phyloP scores from a whole-genome alignment of 179 eudicot species.

The Spergularia azorica region DNA sequence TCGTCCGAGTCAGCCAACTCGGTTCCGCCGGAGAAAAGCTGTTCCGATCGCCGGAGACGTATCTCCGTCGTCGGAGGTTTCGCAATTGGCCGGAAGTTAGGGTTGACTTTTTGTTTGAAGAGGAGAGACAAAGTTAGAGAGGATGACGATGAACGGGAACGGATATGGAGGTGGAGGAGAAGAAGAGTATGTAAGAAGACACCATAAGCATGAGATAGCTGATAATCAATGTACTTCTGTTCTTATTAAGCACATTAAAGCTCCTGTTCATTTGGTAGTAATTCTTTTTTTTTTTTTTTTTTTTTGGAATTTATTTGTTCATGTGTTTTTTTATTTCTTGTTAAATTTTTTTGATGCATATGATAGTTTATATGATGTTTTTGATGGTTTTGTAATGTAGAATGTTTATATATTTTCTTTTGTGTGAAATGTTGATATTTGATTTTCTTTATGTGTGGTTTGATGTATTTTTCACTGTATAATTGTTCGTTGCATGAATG shows the following conservation, averaged over 20 bases:
- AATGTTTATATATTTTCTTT: not conserved
- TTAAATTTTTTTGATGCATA: not conserved
- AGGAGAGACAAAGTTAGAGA: not conserved
- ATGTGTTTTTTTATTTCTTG: not conserved
- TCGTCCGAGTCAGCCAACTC: constrained; percentile 19
- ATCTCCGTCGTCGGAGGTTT: constrained; percentile 13
- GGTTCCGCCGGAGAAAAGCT: not conserved
- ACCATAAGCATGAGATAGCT: constrained; percentile 35
- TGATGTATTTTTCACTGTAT: not conserved
- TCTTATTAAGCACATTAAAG: constrained; percentile 46
- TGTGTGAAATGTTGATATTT: constrained; percentile 6
- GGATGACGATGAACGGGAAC: constrained; percentile 29
- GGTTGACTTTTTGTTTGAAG: constrained; percentile 11
- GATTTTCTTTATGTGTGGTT: not conserved
- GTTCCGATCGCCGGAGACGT: constrained; percentile 6
- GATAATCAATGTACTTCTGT: constrained; percentile 46
- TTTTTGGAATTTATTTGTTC: not conserved
- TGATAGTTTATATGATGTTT: not conserved
- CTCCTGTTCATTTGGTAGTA: constrained; percentile 48
- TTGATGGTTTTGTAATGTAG: not conserved
- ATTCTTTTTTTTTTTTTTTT: constrained; percentile 8
- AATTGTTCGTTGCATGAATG: not conserved
- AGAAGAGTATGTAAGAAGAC: constrained; percentile 35
- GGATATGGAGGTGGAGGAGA: constrained; percentile 28
- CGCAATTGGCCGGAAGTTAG: constrained; percentile 5